A percentile compares a stretch with the other conserved stretches of the same genome.
Conservation (phyloP, 495 filamentous ascomycete species). For the Articulospora tetracladia region DNA sequence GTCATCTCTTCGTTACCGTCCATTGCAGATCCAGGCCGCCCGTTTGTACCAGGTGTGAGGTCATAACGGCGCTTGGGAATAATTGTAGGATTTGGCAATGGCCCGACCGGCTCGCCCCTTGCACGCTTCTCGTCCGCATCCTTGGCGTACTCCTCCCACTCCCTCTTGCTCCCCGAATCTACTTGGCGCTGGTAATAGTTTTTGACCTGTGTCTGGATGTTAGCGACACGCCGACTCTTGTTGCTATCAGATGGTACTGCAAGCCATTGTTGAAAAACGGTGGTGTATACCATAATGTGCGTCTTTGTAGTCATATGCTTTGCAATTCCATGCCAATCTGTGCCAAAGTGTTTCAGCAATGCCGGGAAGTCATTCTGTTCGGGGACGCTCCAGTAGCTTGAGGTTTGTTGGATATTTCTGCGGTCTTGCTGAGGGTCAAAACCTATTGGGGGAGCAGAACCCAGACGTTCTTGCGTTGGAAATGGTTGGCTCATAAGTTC, state of each 20-base stretch:
- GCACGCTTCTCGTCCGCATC: constrained; percentile 67
- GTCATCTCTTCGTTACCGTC: constrained; percentile 19
- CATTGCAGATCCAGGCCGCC: constrained; percentile 17
- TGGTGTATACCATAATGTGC: constrained; percentile 74
- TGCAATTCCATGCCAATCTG: constrained; percentile 83
- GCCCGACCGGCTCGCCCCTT: constrained; percentile 69
- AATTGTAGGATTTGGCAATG: constrained; percentile 51
- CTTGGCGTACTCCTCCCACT: constrained; percentile 61
- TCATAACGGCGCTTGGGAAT: constrained; percentile 35
- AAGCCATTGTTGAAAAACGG: constrained; percentile 15
- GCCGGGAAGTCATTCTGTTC: constrained; percentile 80
- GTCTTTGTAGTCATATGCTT: constrained; percentile 88
- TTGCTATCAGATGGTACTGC: constrained; percentile 26
- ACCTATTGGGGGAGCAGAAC: constrained; percentile 29
- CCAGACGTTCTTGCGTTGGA: constrained; percentile 29
- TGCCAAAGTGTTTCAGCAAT: constrained; percentile 77
- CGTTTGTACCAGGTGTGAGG: constrained; percentile 19
- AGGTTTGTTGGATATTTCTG: constrained; percentile 53
- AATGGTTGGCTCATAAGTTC: constrained; percentile 22
- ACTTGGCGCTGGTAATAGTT: constrained; percentile 83
- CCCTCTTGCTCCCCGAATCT: constrained; percentile 48
- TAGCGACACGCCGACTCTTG: constrained; percentile 26
- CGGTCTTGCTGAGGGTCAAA: constrained; percentile 41
- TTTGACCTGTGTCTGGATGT: constrained; percentile 63
- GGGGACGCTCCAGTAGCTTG: constrained; percentile 96